Conservation (phyloP, 345 rosid species). For the Syzygium aromaticum region DNA sequence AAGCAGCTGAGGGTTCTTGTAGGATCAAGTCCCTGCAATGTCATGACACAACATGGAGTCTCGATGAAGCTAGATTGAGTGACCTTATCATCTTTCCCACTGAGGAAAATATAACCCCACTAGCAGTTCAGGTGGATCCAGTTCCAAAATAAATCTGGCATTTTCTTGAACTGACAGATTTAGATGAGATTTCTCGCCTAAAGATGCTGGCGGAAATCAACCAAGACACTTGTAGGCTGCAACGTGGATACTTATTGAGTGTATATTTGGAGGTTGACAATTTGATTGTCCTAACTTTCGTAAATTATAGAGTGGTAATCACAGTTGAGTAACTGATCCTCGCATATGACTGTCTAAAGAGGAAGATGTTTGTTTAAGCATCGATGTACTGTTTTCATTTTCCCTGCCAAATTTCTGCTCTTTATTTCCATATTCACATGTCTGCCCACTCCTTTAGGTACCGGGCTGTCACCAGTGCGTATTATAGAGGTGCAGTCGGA, state of each 20-base stretch:
- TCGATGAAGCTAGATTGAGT: not conserved
- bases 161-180: not conserved
- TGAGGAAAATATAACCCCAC: not conserved
- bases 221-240: not conserved
- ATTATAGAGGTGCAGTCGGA: slow-evolving; percentile 65
- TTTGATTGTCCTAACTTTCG: not conserved
- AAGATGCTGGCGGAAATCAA: not conserved
- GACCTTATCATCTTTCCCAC: not conserved
- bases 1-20: not conserved
- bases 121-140: not conserved
- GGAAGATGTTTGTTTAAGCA: not conserved
- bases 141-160: not conserved
- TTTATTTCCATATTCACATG: not conserved
- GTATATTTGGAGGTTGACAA: not conserved
- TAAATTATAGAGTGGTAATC: not conserved
- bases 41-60: not conserved
- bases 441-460: slow-evolving; percentile 16
- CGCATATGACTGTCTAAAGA: not conserved
- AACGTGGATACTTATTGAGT: not conserved
- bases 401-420: not conserved
- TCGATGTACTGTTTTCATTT: not conserved
- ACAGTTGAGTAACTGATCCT: not conserved
- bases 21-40: not conserved
- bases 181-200: not conserved
- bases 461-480: slow-evolving; percentile 62